Percentiles rank a stretch among this genome's conserved stretches.
Evolutionary conservation across 306 rosid species (phyloP).

Genomic region (Astragalus membranaceus): DNA sequence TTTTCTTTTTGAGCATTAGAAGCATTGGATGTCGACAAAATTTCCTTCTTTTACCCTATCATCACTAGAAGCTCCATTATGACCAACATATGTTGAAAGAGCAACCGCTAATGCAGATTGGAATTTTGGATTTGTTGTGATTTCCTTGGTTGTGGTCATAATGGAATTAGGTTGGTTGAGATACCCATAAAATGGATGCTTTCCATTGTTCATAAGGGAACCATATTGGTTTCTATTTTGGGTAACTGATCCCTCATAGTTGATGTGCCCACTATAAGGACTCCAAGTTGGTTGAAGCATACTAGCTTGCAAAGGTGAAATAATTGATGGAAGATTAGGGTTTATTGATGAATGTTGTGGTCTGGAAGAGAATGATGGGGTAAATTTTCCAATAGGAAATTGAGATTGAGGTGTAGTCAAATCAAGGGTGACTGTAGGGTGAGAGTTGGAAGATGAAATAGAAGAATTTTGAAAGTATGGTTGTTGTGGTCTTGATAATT

Average conservation of each 20-base stretch:
- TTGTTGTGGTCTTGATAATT: conserved; percentile 18
- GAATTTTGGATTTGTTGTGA: conserved; percentile 22
- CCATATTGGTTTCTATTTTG: conserved; percentile 23
- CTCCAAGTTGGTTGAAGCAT: conserved; percentile 13
- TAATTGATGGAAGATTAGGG: conserved; percentile 28
- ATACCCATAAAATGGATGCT: conserved; percentile 32
- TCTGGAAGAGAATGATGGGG: conserved; percentile 1
- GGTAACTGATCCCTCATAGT: neutral
- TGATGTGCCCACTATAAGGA: conserved; percentile 12
- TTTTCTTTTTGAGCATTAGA: conserved; percentile 4
- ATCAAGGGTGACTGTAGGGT: conserved; percentile 63
- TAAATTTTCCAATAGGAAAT: conserved; percentile 15
- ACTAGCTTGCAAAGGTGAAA: conserved; percentile 25
- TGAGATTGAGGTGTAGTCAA: conserved; percentile 27
- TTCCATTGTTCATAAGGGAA: conserved; percentile 4
- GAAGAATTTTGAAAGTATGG: conserved; percentile 34
- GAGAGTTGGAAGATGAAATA: conserved; percentile 43
- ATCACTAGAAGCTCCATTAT: neutral
- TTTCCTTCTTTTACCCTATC: conserved; percentile 10
- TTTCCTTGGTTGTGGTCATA: conserved; percentile 23
- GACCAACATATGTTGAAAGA: conserved; percentile 13
- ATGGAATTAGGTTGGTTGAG: conserved; percentile 19
- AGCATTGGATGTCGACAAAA: neutral
- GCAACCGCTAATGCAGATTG: conserved; percentile 30
- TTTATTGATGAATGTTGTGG: conserved; percentile 24